These are phyloP conservation scores for Boletus subcaerulescens DNA, from an alignment of 768 basidiomycete genomes.

Conservation along the genomic window DNA sequence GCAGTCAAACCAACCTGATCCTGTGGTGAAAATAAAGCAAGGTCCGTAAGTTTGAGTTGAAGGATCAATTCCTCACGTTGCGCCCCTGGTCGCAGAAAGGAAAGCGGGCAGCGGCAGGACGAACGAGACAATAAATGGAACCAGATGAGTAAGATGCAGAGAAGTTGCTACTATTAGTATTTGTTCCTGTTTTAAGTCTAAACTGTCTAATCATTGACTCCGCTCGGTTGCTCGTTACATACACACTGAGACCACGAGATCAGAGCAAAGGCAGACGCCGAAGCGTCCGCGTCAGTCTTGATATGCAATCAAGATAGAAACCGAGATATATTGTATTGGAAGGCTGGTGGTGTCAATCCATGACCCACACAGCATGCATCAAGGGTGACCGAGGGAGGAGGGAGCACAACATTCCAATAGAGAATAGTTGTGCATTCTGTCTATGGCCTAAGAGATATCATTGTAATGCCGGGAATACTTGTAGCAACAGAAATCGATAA, in stretches of 20 bases:
- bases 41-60: neutral
- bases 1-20: neutral
- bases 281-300: neutral
- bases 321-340: neutral
- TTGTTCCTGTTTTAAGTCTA: constrained; percentile 20
- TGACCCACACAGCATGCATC: neutral
- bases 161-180: constrained; percentile 7
- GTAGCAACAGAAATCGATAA: constrained; percentile 31
- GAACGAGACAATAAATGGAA: no score
- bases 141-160: neutral
- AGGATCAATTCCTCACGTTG: neutral
- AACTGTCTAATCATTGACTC: no score
- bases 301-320: neutral
- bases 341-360: no score
- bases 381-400: neutral
- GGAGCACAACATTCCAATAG: constrained; percentile 11
- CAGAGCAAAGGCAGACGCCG: neutral
- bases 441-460: constrained; percentile 30
- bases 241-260: no score
- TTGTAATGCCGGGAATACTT: constrained; percentile 28
- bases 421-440: constrained; percentile 19
- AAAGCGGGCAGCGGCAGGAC: neutral
- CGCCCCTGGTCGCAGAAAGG: neutral
- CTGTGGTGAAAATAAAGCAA: neutral
- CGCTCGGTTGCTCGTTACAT: no score